Evolutionary conservation across 345 rosid genomes (phyloP), one percentile per base, ranked within the genome.

Genomic region (Fremontodendron californicum): DNA sequence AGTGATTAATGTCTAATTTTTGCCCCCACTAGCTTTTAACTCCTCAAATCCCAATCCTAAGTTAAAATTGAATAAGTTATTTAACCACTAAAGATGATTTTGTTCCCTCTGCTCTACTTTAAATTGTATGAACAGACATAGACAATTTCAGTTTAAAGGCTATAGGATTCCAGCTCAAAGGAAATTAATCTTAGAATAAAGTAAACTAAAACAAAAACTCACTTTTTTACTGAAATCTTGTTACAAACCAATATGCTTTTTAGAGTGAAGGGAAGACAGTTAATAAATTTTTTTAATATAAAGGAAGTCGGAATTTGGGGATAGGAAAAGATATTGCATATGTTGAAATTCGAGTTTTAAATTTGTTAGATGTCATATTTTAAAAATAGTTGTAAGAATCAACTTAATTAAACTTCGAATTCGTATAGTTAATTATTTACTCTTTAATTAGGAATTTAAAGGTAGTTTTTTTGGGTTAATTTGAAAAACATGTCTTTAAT

Each of bases 91-190:
- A 74, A 60, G 65, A 60, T 60, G 25, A 60, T 42, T 74, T 74
- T 74, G 55, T 25, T 57, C 51, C 76, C 76, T 74, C 61, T 35
- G 2, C 54, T 9, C 62, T 51, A 29, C 62, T 71, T 74, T 42
- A 21, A 42, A 15, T 58, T 74, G n/a, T 12, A 23, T 39, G 39
- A 42, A 40, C 55, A 42, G 19, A 27, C 57, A 29, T 46, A 3
- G 13, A 64, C 35, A 16, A 9, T 43, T 69, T 16, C 29, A 42
- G 9, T 40, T 55, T 39, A 42, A 42, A 73, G 68, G 51, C 35
- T 73, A 58, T 74, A 27, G 67, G 76, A 37, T 57, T 58, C 76
- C 76, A 73, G 66, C 52, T 58, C 75, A 46, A 16, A 49, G 40
- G 21, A 71, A 31, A 71, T 45, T 45, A 45, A 45, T 18, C 68